Conservation (phyloP, 176 grass and related monocot species). For the Ampelocalamus luodianensis region DNA sequence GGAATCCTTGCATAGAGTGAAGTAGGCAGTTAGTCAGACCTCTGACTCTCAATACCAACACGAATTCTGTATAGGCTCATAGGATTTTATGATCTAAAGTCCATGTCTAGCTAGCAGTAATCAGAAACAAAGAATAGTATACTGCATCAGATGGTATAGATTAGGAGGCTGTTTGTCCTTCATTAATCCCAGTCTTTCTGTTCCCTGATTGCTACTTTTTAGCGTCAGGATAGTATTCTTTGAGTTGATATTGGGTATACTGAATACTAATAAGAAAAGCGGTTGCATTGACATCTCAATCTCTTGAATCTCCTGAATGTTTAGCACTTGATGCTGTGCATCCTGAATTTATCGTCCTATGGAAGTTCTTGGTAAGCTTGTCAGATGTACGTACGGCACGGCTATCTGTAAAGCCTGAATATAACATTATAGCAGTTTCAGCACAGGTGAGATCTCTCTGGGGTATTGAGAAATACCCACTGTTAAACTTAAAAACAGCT, state of each 20-base stretch:
- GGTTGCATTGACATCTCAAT: background rate
- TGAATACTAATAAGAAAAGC: conserved; percentile 1
- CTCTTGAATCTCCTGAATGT: background rate
- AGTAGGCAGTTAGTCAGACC: conserved; percentile 34
- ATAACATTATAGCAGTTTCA: background rate
- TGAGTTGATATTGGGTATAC: background rate
- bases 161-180: conserved; percentile 9
- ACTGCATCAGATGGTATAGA: conserved; percentile 3
- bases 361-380: background rate
- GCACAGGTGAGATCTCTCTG: background rate
- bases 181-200: background rate
- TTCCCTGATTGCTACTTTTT: background rate
- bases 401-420: background rate
- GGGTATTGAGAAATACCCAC: background rate
- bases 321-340: background rate
- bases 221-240: background rate
- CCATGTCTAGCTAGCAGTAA: conserved; percentile 31
- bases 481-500: background rate
- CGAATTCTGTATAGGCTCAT: conserved; percentile 36
- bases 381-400: background rate
- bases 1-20: conserved; percentile 50
- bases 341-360: background rate
- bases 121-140: conserved; percentile 24
- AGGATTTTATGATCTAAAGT: conserved; percentile 51
- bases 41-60: conserved; percentile 34